Evolutionary conservation across 1,284 basidiomycete species (phyloP).

Genomic region (Rhodotorula sp.): DNA sequence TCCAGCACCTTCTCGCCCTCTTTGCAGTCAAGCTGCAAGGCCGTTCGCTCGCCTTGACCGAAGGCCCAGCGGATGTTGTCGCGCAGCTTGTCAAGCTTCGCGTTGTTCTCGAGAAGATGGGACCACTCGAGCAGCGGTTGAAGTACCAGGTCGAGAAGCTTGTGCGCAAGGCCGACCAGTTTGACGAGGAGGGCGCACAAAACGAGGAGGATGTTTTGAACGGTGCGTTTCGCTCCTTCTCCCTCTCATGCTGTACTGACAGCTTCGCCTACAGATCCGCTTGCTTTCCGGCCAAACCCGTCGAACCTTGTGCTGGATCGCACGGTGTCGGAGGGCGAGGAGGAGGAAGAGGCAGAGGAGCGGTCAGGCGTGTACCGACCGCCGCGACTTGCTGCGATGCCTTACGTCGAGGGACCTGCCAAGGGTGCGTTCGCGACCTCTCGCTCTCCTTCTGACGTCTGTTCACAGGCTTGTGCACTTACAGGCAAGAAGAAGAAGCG

Average conservation of each 20-base stretch:
- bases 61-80: slow-evolving; percentile 44
- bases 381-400: slow-evolving; percentile 86
- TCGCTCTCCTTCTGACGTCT: background rate
- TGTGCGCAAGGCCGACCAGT: slow-evolving; percentile 64
- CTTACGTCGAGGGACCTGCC: slow-evolving; percentile 68
- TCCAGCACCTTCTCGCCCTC: slow-evolving; percentile 79
- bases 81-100: slow-evolving; percentile 68
- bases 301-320: slow-evolving; percentile 38
- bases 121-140: slow-evolving; percentile 77
- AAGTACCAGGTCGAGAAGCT: slow-evolving; percentile 95
- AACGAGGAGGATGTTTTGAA: slow-evolving; percentile 59
- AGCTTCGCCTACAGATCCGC: slow-evolving; percentile 60
- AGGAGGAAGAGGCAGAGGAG: slow-evolving; percentile 46
- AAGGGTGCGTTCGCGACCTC: slow-evolving; percentile 45
- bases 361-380: slow-evolving; percentile 75
- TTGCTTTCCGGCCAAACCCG: slow-evolving; percentile 88
- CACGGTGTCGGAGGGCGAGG: slow-evolving; percentile 45
- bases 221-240: slow-evolving; percentile 54
- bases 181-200: slow-evolving; percentile 54
- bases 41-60: slow-evolving; percentile 56
- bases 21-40: slow-evolving; percentile 66
- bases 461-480: background rate
- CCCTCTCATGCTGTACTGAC: slow-evolving; percentile 3
- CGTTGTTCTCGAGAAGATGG: slow-evolving; percentile 73
- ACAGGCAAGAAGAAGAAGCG: slow-evolving; percentile 52